Percentiles rank a stretch among this genome's conserved stretches.
These are phyloP conservation scores for Candida xyloterini DNA, from an alignment of 805 yeast genomes.

Conservation along the genomic window DNA sequence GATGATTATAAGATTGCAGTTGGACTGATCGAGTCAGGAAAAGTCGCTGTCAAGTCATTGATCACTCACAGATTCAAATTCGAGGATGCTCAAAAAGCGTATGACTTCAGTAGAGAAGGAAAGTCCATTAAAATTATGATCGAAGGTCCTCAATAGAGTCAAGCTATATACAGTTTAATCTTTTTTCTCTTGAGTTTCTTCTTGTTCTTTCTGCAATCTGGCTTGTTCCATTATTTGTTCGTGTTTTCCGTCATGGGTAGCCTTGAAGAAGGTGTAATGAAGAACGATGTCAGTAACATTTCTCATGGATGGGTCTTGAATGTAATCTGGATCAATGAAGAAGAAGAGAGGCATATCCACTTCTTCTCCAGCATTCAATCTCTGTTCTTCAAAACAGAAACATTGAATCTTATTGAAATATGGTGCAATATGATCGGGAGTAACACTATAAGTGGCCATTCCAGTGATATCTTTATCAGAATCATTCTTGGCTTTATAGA, in stretches of 20 bases:
- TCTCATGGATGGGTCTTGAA: slow-evolving; percentile 88
- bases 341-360: slow-evolving; percentile 98
- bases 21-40: slow-evolving; percentile 58
- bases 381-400: slow-evolving; percentile 96
- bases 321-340: slow-evolving; percentile 94
- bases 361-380: slow-evolving; percentile 91
- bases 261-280: slow-evolving; percentile 88
- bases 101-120: slow-evolving; percentile 65
- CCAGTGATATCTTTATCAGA: slow-evolving; percentile 91
- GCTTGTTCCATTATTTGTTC: slow-evolving; percentile 26
- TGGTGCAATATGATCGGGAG: slow-evolving; percentile 95
- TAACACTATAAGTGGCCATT: slow-evolving; percentile 96
- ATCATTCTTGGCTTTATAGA: slow-evolving; percentile 85
- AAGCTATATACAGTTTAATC: slow-evolving; percentile 4
- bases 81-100: slow-evolving; percentile 69
- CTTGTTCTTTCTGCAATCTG: slow-evolving; percentile 6
- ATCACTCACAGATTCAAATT: slow-evolving; percentile 74
- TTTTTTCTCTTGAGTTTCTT: slow-evolving; percentile 1
- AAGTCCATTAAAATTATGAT: slow-evolving; percentile 76
- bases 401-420: slow-evolving; percentile 97
- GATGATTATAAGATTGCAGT: slow-evolving; percentile 78
- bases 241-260: slow-evolving; percentile 35
- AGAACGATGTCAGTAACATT: slow-evolving; percentile 85
- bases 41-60: slow-evolving; percentile 62
- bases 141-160: slow-evolving; percentile 61